Evolutionary conservation across 352 stramenopile genomes (phyloP).

Genomic region (Aphanomyces astaci): DNA sequence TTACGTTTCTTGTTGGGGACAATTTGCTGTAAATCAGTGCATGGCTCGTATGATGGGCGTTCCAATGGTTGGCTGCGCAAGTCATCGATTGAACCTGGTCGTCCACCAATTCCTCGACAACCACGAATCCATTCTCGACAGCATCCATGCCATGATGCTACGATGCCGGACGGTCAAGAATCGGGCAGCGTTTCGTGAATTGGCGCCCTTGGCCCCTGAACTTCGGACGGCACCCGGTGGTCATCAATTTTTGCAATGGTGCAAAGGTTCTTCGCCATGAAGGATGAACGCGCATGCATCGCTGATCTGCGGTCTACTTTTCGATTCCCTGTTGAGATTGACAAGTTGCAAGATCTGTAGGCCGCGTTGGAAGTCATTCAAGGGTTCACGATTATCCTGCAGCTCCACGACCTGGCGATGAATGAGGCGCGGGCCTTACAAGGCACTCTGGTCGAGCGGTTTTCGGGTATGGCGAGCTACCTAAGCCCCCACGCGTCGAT

Average conservation of each 20-base stretch:
- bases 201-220: neutral
- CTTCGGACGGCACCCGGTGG: neutral
- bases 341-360: neutral
- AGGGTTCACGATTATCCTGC: neutral
- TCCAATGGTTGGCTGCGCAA: constrained; percentile 17
- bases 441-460: neutral
- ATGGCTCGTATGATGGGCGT: constrained; percentile 16
- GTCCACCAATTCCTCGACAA: neutral
- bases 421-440: neutral
- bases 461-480: neutral
- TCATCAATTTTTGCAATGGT: neutral
- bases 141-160: neutral
- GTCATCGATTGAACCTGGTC: constrained; percentile 21
- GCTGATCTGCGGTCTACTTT: neutral
- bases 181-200: neutral
- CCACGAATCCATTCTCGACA: neutral
- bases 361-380: neutral
- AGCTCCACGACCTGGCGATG: neutral
- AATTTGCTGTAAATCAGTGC: constrained; percentile 23
- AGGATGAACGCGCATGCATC: neutral
- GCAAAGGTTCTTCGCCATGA: neutral
- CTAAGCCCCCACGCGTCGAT: neutral
- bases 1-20: neutral
- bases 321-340: neutral
- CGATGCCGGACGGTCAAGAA: neutral